Percentiles rank a stretch among this genome's conserved stretches.
These are phyloP conservation scores for Fomitopsis schrenkii DNA, from an alignment of 1,284 basidiomycete genomes.

Conservation along the genomic window DNA sequence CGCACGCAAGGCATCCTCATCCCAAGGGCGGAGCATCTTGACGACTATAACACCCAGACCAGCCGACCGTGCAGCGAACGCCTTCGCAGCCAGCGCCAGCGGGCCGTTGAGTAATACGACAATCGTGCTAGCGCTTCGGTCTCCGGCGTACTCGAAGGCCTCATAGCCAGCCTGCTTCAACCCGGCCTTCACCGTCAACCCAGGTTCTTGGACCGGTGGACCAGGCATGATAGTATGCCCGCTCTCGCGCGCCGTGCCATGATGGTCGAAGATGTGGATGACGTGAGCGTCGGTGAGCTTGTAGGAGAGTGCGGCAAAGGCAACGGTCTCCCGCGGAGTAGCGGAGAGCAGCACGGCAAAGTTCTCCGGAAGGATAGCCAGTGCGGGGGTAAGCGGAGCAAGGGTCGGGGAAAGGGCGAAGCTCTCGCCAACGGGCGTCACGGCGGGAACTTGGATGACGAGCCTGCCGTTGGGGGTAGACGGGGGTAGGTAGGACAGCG, in stretches of 20 bases:
- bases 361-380: constrained; percentile 61
- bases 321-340: constrained; percentile 73
- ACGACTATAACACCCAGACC: constrained; percentile 66
- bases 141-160: constrained; percentile 69
- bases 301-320: constrained; percentile 70
- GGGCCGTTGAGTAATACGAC: constrained; percentile 70
- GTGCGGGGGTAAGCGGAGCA: constrained; percentile 57
- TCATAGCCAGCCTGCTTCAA: constrained; percentile 52
- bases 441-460: constrained; percentile 74
- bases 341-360: constrained; percentile 81
- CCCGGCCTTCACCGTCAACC: constrained; percentile 38
- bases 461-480: constrained; percentile 63
- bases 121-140: constrained; percentile 50
- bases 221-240: constrained; percentile 42
- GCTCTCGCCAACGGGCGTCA: constrained; percentile 60
- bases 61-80: constrained; percentile 37
- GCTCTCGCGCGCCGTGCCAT: constrained; percentile 65
- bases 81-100: constrained; percentile 54
- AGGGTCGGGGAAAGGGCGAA: constrained; percentile 72
- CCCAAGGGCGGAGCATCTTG: constrained; percentile 76
- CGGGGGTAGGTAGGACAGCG: constrained; percentile 60
- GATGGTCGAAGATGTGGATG: constrained; percentile 78
- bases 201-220: constrained; percentile 28
- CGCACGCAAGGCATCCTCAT: constrained; percentile 52
- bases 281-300: constrained; percentile 58